Evolutionary conservation across 129 eudicot species (phyloP).

Genomic region (Oenanthe sinensis): DNA sequence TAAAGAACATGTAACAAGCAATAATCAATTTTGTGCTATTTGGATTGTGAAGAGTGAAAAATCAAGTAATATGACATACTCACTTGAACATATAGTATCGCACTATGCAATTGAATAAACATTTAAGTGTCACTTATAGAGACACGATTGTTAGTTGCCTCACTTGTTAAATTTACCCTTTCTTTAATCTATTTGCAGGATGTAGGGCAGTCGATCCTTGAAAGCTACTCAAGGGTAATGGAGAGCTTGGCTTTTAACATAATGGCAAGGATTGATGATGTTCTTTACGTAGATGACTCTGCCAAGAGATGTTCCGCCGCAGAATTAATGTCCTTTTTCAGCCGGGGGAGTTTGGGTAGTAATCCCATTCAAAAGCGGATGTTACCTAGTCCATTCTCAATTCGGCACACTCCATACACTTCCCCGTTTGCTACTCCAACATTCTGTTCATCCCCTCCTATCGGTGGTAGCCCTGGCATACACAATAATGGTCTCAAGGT

Average conservation of each 20-base stretch:
- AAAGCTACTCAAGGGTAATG: slow-evolving; percentile 93
- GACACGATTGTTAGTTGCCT: background rate
- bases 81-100: too few species aligned
- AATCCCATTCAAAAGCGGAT: slow-evolving; percentile 69
- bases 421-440: slow-evolving; percentile 89
- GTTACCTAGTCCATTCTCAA: slow-evolving; percentile 85
- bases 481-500: slow-evolving; percentile 22
- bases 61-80: too few species aligned
- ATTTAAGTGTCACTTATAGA: background rate
- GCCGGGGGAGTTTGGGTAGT: slow-evolving; percentile 60
- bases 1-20: background rate
- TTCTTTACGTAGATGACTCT: slow-evolving; percentile 68
- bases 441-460: slow-evolving; percentile 56
- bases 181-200: slow-evolving; percentile 46
- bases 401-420: slow-evolving; percentile 64
- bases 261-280: slow-evolving; percentile 94
- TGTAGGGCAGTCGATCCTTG: slow-evolving; percentile 90
- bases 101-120: too few species aligned
- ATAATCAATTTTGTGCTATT: background rate
- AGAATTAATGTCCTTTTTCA: slow-evolving; percentile 51
- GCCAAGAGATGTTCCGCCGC: slow-evolving; percentile 46
- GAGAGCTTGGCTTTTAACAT: slow-evolving; percentile 95
- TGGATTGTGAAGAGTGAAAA: too few species aligned
- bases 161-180: background rate
- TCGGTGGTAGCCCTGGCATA: slow-evolving; percentile 31